Conservation (phyloP, 2,329 filamentous ascomycete species). For the Helotiales sp. region DNA sequence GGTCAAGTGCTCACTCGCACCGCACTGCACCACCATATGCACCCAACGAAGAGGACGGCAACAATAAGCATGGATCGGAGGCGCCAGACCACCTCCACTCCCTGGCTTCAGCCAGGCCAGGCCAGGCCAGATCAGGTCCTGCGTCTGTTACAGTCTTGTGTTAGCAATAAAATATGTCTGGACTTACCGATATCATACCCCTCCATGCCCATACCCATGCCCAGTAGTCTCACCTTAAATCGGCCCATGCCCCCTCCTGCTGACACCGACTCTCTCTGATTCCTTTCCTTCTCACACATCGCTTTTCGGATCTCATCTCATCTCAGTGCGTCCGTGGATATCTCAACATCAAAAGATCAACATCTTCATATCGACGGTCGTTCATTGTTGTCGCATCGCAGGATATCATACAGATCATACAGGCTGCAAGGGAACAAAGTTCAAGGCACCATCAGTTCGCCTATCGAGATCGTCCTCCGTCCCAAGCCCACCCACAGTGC, state of each 20-base stretch:
- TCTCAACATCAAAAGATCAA: background rate
- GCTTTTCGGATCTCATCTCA: background rate
- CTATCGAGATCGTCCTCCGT: slow-evolving; percentile 23
- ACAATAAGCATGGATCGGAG: slow-evolving; percentile 9
- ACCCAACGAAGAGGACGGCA: background rate
- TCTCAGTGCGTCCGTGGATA: background rate
- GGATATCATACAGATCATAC: background rate
- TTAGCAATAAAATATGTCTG: background rate
- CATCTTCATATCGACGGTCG: background rate
- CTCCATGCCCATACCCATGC: background rate
- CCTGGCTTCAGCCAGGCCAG: background rate
- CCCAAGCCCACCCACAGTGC: slow-evolving; percentile 16
- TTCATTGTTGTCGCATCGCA: too few species aligned
- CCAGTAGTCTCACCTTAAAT: slow-evolving; percentile 29
- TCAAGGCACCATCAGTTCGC: slow-evolving; percentile 18
- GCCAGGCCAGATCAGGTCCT: slow-evolving; percentile 2
- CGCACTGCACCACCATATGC: background rate
- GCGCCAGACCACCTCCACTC: background rate
- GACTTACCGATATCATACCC: background rate
- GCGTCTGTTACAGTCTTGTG: slow-evolving; percentile 6
- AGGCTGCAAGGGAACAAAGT: background rate
- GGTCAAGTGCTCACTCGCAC: slow-evolving; percentile 20
- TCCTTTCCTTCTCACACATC: slow-evolving; percentile 10
- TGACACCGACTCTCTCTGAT: slow-evolving; percentile 31
- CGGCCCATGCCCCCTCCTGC: slow-evolving; percentile 39